These are phyloP conservation scores for Herpetomonas tarakana DNA, from an alignment of 208 protist species.

Conservation along the genomic window DNA sequence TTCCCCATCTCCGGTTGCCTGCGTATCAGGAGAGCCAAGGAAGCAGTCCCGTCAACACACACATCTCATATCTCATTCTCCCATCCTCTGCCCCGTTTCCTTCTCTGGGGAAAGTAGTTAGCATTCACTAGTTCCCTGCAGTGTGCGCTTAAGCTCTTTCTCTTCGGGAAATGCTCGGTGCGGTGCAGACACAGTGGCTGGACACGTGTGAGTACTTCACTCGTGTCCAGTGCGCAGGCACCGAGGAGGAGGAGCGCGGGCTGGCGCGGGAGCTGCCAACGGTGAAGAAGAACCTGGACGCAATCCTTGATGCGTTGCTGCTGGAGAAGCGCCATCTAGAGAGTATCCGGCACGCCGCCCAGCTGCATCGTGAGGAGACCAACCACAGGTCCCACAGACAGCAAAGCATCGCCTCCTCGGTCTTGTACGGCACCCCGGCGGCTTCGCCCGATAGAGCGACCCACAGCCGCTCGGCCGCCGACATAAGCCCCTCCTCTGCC, in stretches of 20 bases:
- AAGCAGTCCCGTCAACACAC: too few relatives aligned
- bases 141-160: too few relatives aligned
- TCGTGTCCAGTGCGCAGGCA: conserved; percentile 40
- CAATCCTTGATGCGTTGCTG: conserved; percentile 40
- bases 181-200: conserved; percentile 40
- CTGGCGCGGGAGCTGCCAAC: conserved; percentile 23
- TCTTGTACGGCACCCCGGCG: too few relatives aligned
- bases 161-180: conserved; percentile 5
- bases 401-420: too few relatives aligned
- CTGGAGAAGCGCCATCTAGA: conserved; percentile 17
- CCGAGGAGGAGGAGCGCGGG: conserved; percentile 12
- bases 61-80: too few relatives aligned
- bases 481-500: not conserved
- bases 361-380: not conserved
- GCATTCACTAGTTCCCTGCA: too few relatives aligned
- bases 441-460: too few relatives aligned
- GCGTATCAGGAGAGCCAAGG: too few relatives aligned
- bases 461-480: too few relatives aligned
- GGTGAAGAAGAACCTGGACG: conserved; percentile 30
- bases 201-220: conserved; percentile 53
- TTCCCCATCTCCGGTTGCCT: too few relatives aligned
- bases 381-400: not conserved
- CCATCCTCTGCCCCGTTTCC: too few relatives aligned
- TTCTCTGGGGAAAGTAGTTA: too few relatives aligned
- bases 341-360: not conserved